Base-by-base conservation (phyloP, 78 protist species). In the Protostelium mycophagum region DNA sequence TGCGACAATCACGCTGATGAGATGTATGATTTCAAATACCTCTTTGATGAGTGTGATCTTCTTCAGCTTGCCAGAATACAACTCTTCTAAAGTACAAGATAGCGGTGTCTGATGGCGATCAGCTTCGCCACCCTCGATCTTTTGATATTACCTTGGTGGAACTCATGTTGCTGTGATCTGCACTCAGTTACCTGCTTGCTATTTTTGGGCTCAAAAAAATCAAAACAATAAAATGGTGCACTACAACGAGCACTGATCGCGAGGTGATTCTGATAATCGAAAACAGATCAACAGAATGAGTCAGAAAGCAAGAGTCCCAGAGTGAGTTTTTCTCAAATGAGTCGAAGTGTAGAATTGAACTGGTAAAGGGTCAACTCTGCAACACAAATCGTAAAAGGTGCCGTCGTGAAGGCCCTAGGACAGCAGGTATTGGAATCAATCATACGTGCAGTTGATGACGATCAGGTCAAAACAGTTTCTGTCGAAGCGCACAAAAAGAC, bases 281-380 rank as follows among this genome's bases (percentile, higher is more conserved):
- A n/a, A n/a, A n/a, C n/a, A n/a, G n/a, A n/a, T n/a, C n/a, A n/a
- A 51, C 73, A 51, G 73, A 51, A 51, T 51, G 73, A 51, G 73
- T 51, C 73, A 51, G 73, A 51, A 51, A 16, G 73, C 73, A 16
- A 51, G 73, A 51, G 73, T 51, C 16, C 73, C 73, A 51, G 73
- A 51, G 73, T 51, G 73, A 51, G 73, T 51, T 51, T 51, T 16
- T 16, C 73, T 51, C 31, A 5, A 16, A 51, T 51, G 73, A 51
- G 5, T 16, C 73, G 5, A 16, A 25, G 16, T 5, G 16, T 51
- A 25, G 73, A 51, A 25, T 5, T 25, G 16, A 51, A 25, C 73
- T 51, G n/a, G n/a, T n/a, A 25, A 5, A 51, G 73, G 16, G 73
- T 51, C 73, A 51, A 51, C 16, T 51, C 73, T 51, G 73, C 73